A percentile compares a stretch with the other conserved stretches of the same genome.
Evolutionary conservation across 768 basidiomycete genomes (phyloP).

Genomic region (Boletus speciosus): DNA sequence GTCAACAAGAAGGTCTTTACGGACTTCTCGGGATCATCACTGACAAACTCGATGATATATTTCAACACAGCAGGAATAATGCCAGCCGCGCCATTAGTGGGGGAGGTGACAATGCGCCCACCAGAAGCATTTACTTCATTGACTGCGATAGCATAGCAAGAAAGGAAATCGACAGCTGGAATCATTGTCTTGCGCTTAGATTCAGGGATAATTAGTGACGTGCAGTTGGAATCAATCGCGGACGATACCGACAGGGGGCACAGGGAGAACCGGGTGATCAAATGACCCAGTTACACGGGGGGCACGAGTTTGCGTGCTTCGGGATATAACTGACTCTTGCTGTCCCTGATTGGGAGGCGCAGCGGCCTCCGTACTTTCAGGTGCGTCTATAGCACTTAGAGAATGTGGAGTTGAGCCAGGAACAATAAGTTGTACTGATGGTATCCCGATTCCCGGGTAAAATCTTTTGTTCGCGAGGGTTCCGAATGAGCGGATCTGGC

Average conservation of each 20-base stretch:
- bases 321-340: conserved; percentile 1
- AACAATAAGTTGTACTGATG: conserved; percentile 37
- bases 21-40: conserved; percentile 85
- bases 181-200: conserved; percentile 77
- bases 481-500: not conserved
- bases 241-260: conserved; percentile 65
- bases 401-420: conserved; percentile 15
- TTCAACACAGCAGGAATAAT: conserved; percentile 92
- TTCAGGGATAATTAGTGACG: not conserved
- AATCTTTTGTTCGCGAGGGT: conserved; percentile 39
- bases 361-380: conserved; percentile 6
- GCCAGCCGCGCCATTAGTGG: conserved; percentile 91
- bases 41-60: conserved; percentile 88
- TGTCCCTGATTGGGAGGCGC: conserved; percentile 1
- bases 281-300: conserved; percentile 67
- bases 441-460: conserved; percentile 46
- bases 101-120: conserved; percentile 91
- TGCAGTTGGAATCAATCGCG: not conserved
- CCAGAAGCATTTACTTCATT: conserved; percentile 95
- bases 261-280: conserved; percentile 74
- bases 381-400: conserved; percentile 25
- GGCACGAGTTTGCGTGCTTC: conserved; percentile 19
- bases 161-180: conserved; percentile 90
- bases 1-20: conserved; percentile 88
- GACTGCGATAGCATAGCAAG: conserved; percentile 91